Evolutionary conservation across 78 protist genomes (phyloP), one percentile per base, ranked within the genome.

Genomic region (Guillardia theta): DNA sequence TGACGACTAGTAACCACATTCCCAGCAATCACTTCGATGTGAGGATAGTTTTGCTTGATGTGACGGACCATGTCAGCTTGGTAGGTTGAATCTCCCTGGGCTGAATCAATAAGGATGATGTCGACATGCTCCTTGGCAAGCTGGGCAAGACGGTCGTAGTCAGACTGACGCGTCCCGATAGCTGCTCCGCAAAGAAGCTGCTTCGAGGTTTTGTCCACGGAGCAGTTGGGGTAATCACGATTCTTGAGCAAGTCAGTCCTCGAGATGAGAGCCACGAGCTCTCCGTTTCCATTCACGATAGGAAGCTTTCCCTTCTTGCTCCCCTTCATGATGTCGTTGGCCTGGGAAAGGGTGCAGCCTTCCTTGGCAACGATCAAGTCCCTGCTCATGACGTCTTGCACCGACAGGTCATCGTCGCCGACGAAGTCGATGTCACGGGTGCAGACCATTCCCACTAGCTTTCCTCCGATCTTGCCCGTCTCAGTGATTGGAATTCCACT

Each of bases 401-500:
- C 94, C 0, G 90, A 50, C 15, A 78, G 90, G 15, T 78, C 90
- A 37, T 78, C 90, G 39, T 78, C 90, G 19, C 90, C 90, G 45
- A 96, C 83, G 64, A 96, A 98, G 94, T 97, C 98, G 39, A 97
- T 83, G 93, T 98, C 99, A 45, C 97, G 96, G 18, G 92, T 24
- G 48, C 97, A 96, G 44, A 98, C 96, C 27, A 98, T 95, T 80
- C 99, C 99, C 41, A 98, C 93, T 0, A 98, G 94, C 93, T 95
- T 58, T 41, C 97, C 94, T 22, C 96, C 96, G 62, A 87, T 88
- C 87, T 50, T 45, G 58, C 97, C 97, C 18, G 37, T 88, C 54
- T 88, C 93, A 3, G 98, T 97, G 95, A 98, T 95, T 43, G 98
- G 98, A 48, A 98, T 96, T 53, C 99, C 98, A 15, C 95, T 70